phyloP scores from a whole-genome alignment of 805 yeast genomes.

The Starmera quercuum region DNA sequence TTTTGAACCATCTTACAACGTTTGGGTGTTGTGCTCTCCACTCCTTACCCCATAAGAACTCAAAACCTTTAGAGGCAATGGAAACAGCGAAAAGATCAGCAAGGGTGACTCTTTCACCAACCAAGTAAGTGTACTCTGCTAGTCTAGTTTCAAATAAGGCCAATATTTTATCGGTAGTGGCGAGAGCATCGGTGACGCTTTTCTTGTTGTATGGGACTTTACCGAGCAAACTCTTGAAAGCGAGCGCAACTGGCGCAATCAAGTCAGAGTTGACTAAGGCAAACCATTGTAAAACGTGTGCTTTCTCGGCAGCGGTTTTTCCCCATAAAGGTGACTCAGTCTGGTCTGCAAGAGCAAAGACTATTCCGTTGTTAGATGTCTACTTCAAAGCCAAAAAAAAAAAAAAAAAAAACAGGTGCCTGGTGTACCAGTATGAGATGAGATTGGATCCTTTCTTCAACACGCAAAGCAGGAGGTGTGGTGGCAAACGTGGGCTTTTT shows the following conservation, averaged over 20 bases:
- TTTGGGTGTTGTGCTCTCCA: constrained; percentile 61
- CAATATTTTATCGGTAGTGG: constrained; percentile 30
- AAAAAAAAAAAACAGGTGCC: not conserved
- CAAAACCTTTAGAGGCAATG: constrained; percentile 46
- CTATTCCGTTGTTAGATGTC: constrained; percentile 8
- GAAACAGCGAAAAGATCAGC: constrained; percentile 60
- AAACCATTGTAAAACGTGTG: constrained; percentile 60
- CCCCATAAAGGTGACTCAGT: constrained; percentile 46
- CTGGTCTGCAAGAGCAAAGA: constrained; percentile 26
- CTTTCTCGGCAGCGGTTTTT: constrained; percentile 40
- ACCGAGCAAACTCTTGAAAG: constrained; percentile 60
- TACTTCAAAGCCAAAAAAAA: not conserved
- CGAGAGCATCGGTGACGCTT: constrained; percentile 38
- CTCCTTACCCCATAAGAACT: constrained; percentile 50
- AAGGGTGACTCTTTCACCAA: constrained; percentile 54
- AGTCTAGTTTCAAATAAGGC: constrained; percentile 49
- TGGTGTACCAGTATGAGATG: too few relatives aligned
- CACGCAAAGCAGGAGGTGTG: too few relatives aligned
- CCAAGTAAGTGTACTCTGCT: constrained; percentile 56
- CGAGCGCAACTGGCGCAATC: constrained; percentile 35
- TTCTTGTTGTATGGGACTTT: constrained; percentile 72
- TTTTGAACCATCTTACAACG: constrained; percentile 64
- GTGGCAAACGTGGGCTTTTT: too few relatives aligned
- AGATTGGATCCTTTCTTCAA: too few relatives aligned
- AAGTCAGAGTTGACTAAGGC: constrained; percentile 70